phyloP scores from a whole-genome alignment of 768 basidiomycete genomes.

The Podaxis mareebaensis region DNA sequence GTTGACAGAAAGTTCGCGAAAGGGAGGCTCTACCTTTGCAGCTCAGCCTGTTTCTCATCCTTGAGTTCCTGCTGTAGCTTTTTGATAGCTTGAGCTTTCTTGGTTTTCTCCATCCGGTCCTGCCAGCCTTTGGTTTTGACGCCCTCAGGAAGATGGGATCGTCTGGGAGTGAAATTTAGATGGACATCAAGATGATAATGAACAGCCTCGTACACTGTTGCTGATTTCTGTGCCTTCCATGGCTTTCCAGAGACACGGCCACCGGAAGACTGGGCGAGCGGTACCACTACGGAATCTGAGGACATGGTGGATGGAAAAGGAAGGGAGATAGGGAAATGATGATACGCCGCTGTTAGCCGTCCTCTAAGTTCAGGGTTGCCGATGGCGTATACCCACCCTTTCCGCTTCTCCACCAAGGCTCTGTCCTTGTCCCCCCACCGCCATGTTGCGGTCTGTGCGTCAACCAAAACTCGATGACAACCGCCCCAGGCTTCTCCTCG shows the following conservation, averaged over 20 bases:
- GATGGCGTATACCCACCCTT: neutral
- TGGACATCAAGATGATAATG: neutral
- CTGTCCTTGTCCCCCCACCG: constrained; percentile 9
- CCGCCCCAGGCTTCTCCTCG: constrained; percentile 51
- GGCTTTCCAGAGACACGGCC: constrained; percentile 71
- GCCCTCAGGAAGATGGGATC: constrained; percentile 65
- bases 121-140: constrained; percentile 69
- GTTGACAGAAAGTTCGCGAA: neutral
- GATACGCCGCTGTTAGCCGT: constrained; percentile 4
- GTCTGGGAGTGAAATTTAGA: constrained; percentile 40
- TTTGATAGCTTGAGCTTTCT: constrained; percentile 68
- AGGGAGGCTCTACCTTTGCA: constrained; percentile 46
- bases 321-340: neutral
- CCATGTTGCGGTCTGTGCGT: constrained; percentile 44
- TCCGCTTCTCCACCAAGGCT: neutral
- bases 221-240: constrained; percentile 57
- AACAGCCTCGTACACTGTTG: constrained; percentile 45
- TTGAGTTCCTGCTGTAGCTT: constrained; percentile 72
- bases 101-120: constrained; percentile 67
- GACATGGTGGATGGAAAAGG: constrained; percentile 9
- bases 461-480: constrained; percentile 43
- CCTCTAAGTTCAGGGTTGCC: constrained; percentile 1
- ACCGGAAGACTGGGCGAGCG: constrained; percentile 57
- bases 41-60: constrained; percentile 74
- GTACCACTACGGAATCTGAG: constrained; percentile 22